These are phyloP conservation scores for Ceratobasidium sp. DNA, from an alignment of 1,284 basidiomycete genomes.

Conservation along the genomic window DNA sequence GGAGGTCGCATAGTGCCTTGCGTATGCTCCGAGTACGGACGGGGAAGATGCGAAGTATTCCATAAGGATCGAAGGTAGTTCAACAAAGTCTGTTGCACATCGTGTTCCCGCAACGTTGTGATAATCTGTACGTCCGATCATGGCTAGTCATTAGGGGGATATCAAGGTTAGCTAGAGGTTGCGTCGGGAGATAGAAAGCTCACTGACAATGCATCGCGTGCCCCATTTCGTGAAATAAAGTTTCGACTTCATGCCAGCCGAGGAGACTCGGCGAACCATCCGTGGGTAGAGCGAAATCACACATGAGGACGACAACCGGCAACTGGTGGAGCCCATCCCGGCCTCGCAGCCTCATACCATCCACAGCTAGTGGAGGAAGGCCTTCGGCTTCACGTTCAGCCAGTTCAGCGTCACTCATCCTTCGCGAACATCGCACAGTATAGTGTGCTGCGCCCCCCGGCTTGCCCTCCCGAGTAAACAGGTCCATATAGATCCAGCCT, in stretches of 20 bases:
- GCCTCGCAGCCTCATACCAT: constrained; percentile 62
- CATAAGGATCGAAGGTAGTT: constrained; percentile 98
- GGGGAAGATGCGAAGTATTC: constrained; percentile 94
- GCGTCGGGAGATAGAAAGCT: constrained; percentile 35
- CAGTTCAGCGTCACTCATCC: constrained; percentile 79
- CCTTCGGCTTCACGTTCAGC: constrained; percentile 45
- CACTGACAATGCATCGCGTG: constrained; percentile 98
- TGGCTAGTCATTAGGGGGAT: constrained; percentile 69
- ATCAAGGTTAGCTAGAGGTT: neutral
- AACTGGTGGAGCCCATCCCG: constrained; percentile 84
- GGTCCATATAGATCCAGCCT: constrained; percentile 95
- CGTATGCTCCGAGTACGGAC: constrained; percentile 68
- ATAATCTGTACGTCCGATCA: constrained; percentile 98
- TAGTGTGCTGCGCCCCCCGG: constrained; percentile 95
- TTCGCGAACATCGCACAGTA: constrained; percentile 93
- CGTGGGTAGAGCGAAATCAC: constrained; percentile 84
- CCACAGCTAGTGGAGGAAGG: constrained; percentile 41
- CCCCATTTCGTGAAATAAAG: constrained; percentile 99
- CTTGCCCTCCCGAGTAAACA: constrained; percentile 89
- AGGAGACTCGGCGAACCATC: constrained; percentile 77
- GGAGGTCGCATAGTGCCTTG: constrained; percentile 68
- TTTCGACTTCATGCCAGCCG: constrained; percentile 95
- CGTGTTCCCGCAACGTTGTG: constrained; percentile 98
- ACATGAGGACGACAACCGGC: constrained; percentile 92
- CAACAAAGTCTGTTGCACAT: constrained; percentile 99